Evolutionary conservation across 176 grass and related monocot genomes (phyloP).

Genomic region (Rhynchospora pubera): DNA sequence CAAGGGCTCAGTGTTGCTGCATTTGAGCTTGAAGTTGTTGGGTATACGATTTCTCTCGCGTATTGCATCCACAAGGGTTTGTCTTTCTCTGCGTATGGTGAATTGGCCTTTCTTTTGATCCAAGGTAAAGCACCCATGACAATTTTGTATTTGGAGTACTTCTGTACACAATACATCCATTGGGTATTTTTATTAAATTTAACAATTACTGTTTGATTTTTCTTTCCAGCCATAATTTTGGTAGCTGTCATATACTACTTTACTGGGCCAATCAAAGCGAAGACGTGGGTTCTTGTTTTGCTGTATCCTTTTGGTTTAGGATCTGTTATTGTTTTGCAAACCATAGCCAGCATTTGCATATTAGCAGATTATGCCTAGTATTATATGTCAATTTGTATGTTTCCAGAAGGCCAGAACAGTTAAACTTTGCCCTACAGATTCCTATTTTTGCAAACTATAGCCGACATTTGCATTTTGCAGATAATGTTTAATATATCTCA

Average conservation of each 20-base stretch:
- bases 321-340: neutral
- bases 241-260: slow-evolving; percentile 89
- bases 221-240: slow-evolving; percentile 70
- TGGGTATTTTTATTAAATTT: neutral
- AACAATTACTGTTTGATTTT: slow-evolving; percentile 26
- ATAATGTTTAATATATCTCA: neutral
- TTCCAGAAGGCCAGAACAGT: neutral
- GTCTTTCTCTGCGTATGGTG: slow-evolving; percentile 93
- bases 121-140: slow-evolving; percentile 52
- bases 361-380: neutral
- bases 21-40: slow-evolving; percentile 90
- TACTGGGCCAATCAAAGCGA: slow-evolving; percentile 58
- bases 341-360: neutral
- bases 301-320: slow-evolving; percentile 55
- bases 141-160: neutral
- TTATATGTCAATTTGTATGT: neutral
- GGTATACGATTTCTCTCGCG: slow-evolving; percentile 92
- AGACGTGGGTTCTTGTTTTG: slow-evolving; percentile 73
- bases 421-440: neutral
- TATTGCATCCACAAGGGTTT: slow-evolving; percentile 98
- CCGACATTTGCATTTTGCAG: neutral
- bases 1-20: slow-evolving; percentile 81
- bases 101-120: slow-evolving; percentile 81
- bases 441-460: neutral
- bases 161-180: neutral